These are phyloP conservation scores for Neopestalotiopsis clavispora DNA, from an alignment of 2,329 filamentous ascomycete species.

Conservation along the genomic window DNA sequence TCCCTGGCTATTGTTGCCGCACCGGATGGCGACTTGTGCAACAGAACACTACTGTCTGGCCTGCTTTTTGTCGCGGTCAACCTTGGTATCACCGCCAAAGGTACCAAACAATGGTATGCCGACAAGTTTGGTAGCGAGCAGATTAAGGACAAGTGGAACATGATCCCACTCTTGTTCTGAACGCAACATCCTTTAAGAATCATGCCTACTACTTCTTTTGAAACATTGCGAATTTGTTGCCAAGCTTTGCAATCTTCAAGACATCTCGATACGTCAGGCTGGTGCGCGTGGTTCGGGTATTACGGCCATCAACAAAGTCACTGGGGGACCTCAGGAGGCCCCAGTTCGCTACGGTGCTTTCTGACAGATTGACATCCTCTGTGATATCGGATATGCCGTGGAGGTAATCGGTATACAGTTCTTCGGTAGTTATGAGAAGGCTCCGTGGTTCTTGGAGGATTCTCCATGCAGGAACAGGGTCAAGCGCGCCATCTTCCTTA, in stretches of 20 bases:
- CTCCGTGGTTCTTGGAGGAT: slow-evolving; percentile 86
- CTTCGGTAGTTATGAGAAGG: slow-evolving; percentile 72
- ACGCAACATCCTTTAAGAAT: slow-evolving; percentile 9
- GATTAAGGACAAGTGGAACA: slow-evolving; percentile 70
- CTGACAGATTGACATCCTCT: slow-evolving; percentile 68
- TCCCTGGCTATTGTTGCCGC: slow-evolving; percentile 77
- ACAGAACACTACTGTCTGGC: slow-evolving; percentile 74
- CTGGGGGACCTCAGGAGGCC: slow-evolving; percentile 59
- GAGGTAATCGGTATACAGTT: slow-evolving; percentile 72
- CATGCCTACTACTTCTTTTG: slow-evolving; percentile 39
- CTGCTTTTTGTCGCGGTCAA: slow-evolving; percentile 78
- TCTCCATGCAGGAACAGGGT: slow-evolving; percentile 53
- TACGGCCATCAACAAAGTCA: slow-evolving; percentile 55
- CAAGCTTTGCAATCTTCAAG: slow-evolving; percentile 76
- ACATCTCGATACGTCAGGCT: slow-evolving; percentile 89
- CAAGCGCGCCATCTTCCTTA: slow-evolving; percentile 63
- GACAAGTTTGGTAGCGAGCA: slow-evolving; percentile 72
- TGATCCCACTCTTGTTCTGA: slow-evolving; percentile 74
- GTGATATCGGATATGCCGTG: slow-evolving; percentile 75
- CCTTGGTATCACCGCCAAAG: slow-evolving; percentile 79
- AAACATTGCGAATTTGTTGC: slow-evolving; percentile 66
- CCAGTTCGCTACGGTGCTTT: slow-evolving; percentile 75
- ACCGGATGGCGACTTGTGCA: slow-evolving; percentile 67
- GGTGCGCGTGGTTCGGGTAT: slow-evolving; percentile 63
- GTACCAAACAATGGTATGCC: slow-evolving; percentile 80